Evolutionary conservation across 345 rosid species (phyloP).

Genomic region (Dovyalis caffra): DNA sequence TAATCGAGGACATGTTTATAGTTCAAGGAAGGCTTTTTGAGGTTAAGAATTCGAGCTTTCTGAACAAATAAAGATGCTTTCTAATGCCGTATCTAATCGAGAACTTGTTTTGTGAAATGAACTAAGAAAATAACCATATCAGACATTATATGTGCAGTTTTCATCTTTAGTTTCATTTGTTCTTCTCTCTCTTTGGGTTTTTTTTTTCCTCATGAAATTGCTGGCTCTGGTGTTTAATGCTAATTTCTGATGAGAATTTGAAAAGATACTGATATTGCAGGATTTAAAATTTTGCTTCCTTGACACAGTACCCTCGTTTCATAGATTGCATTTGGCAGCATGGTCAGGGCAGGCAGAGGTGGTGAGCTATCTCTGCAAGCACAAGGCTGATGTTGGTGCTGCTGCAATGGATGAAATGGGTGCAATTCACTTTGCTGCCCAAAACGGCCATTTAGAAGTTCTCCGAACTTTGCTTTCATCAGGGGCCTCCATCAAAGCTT

Average conservation of each 20-base stretch:
- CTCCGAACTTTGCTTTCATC: slow-evolving; percentile 54
- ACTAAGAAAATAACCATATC: not conserved
- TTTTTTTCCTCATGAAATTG: not conserved
- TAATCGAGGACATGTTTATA: not conserved
- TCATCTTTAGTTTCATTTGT: not conserved
- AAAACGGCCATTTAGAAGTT: slow-evolving; percentile 84
- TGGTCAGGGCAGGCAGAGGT: slow-evolving; percentile 87
- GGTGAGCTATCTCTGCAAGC: slow-evolving; percentile 75
- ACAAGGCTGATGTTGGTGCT: slow-evolving; percentile 94
- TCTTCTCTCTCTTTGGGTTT: not conserved
- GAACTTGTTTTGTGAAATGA: not conserved
- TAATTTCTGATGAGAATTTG: not conserved
- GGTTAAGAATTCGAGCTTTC: not conserved
- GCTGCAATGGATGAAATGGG: slow-evolving; percentile 98
- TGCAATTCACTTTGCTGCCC: slow-evolving; percentile 94
- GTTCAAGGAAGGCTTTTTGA: not conserved
- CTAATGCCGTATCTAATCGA: not conserved
- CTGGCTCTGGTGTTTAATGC: not conserved
- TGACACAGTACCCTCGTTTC: slow-evolving; percentile 35
- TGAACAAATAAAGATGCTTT: not conserved
- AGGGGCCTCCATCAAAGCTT: slow-evolving; percentile 67
- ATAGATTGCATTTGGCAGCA: slow-evolving; percentile 90
- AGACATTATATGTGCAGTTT: not conserved
- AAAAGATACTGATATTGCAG: not conserved
- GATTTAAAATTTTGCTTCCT: slow-evolving; percentile 27